These are phyloP conservation scores for Akebia trifoliata DNA, from an alignment of 164 flowering plant species.

Conservation along the genomic window DNA sequence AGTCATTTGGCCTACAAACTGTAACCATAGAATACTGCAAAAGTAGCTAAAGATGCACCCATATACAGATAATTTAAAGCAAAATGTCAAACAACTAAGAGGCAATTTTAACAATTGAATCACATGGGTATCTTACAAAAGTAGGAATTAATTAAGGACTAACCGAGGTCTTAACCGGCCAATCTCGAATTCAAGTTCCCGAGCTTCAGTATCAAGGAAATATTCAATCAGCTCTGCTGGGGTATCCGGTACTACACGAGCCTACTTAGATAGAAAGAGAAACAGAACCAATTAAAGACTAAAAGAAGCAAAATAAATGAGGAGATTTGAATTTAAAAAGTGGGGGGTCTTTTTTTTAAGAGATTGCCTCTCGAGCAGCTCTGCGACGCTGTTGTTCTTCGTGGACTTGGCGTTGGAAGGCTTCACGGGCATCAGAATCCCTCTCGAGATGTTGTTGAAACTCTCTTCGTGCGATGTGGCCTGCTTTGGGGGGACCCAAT, in stretches of 20 bases:
- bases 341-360: not conserved
- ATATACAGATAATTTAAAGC: not conserved
- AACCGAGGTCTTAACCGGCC: slow-evolving; percentile 73
- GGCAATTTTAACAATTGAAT: slow-evolving; percentile 2
- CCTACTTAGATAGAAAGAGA: slow-evolving; percentile 27
- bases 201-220: slow-evolving; percentile 93
- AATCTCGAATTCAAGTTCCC: slow-evolving; percentile 80
- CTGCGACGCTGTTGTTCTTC: slow-evolving; percentile 73
- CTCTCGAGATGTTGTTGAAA: slow-evolving; percentile 60
- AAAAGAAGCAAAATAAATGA: not conserved
- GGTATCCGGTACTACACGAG: slow-evolving; percentile 69
- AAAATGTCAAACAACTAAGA: slow-evolving; percentile 12
- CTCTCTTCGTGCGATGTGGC: slow-evolving; percentile 73
- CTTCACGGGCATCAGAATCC: slow-evolving; percentile 77
- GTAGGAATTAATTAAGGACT: slow-evolving; percentile 12
- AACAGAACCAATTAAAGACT: not conserved
- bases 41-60: not conserved
- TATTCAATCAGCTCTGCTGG: slow-evolving; percentile 62
- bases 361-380: slow-evolving; percentile 47
- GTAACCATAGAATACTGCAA: not conserved
- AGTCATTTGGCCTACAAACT: not conserved
- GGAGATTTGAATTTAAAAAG: not conserved
- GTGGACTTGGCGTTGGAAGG: slow-evolving; percentile 56
- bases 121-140: not conserved
- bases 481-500: slow-evolving; percentile 59